Evolutionary conservation across 192 early-diverging fungal species (phyloP), one percentile per base, ranked within the genome.

Genomic region (Linnemannia zychae): DNA sequence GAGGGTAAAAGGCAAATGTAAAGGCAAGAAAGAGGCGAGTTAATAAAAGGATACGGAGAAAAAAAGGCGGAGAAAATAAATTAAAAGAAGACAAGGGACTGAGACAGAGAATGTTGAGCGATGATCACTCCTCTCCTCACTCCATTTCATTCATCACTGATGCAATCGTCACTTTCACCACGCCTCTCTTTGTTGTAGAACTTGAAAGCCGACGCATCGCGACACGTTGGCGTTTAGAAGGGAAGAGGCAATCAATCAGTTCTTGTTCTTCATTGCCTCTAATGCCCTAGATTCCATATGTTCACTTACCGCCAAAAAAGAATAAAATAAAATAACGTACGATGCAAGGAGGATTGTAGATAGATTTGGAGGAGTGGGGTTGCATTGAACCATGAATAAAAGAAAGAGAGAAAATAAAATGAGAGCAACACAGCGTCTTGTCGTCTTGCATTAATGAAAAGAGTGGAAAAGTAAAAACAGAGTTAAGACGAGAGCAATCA

Each of bases 371-470:
- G 57, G 24, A 60, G 57, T 28, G 57, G 31, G 40, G 9, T 44
- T 44, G 40, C 4, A 44, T 44, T 44, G 40, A 44, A 44, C 9
- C 24, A 60, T 1, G 52, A 24, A 53, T 5, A 31, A 24, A 28
- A 3, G 53, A 60, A 24, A 20, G 53, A 11, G n/a, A 24, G 7
- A 60, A 28, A 63, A 33, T 3, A 31, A 24, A 24, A 2, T 63
- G 57, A 33, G 57, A 63, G 57, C 57, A 63, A 63, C 57, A 63
- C 57, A 63, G 57, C 57, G 57, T 63, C 57, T 31, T 31, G 57
- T 31, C 28, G 57, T 24, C 57, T 63, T 63, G 28, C 57, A 63
- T 63, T 57, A 63, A 31, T 63, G 57, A 63, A 63, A 9, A 63
- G 28, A 63, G 57, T 33, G 5, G 28, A 63, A 63, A 60, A 63